phyloP scores from a whole-genome alignment of 78 protist genomes.

The Dictyostelium firmibasis region DNA sequence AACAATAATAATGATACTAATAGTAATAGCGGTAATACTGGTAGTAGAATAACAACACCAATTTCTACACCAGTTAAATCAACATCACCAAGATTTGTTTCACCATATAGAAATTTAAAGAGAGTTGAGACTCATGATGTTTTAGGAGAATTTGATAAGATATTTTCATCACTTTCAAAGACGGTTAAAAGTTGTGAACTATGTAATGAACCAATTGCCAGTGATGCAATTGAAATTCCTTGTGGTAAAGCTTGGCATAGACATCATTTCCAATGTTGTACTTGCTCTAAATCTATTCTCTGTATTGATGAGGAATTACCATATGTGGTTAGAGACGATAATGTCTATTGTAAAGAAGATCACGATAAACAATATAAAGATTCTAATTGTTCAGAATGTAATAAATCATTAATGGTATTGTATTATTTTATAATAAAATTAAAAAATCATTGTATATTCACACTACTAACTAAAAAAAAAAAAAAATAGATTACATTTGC shows the following conservation, averaged over 20 bases:
- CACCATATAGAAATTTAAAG: conserved; percentile 33
- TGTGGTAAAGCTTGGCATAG: conserved; percentile 27
- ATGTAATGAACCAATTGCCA: conserved; percentile 39
- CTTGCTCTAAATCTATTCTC: background rate
- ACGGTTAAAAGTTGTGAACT: background rate
- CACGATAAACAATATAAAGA: conserved; percentile 49
- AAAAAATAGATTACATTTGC: conserved; percentile 30
- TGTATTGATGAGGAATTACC: background rate
- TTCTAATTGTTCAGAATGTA: conserved; percentile 21
- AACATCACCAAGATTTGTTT: conserved; percentile 37
- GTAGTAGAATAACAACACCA: background rate
- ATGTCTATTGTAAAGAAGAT: conserved; percentile 53
- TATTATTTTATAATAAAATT: no score
- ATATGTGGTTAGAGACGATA: conserved; percentile 32
- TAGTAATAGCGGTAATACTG: background rate
- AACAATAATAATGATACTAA: background rate
- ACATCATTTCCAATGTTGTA: conserved; percentile 33
- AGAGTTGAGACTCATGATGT: conserved; percentile 50
- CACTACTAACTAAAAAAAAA: background rate
- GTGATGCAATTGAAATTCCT: background rate
- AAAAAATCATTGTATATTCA: background rate
- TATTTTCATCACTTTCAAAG: conserved; percentile 4
- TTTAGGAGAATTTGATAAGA: conserved; percentile 49
- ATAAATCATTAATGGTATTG: conserved; percentile 37
- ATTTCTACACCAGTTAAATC: conserved; percentile 1